A percentile compares a stretch with the other conserved stretches of the same genome.
These are phyloP conservation scores for Hypoxylon sp. DNA, from an alignment of 2,329 filamentous ascomycete genomes.

Conservation along the genomic window DNA sequence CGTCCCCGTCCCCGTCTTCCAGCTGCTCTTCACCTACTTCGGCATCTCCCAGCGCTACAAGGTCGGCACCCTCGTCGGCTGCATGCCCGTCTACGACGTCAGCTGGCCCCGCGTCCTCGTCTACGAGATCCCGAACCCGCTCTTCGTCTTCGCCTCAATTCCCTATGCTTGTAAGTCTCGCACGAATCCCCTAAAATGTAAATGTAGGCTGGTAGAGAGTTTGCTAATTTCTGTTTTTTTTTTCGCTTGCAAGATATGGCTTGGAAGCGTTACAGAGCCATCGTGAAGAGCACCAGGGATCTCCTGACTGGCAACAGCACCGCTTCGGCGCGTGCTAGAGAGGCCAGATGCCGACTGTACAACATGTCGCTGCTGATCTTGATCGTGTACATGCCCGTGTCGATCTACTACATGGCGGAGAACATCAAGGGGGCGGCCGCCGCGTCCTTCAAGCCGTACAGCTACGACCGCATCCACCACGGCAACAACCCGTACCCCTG, in stretches of 20 bases:
- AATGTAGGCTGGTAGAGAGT: neutral
- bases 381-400: conserved; percentile 59
- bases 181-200: neutral
- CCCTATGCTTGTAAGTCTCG: conserved; percentile 58
- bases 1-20: conserved; percentile 60
- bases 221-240: too few relatives aligned
- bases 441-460: conserved; percentile 46
- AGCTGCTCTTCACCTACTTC: conserved; percentile 58
- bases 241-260: conserved; percentile 48
- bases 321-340: conserved; percentile 53
- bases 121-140: conserved; percentile 55
- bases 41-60: conserved; percentile 57
- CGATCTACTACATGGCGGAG: conserved; percentile 50
- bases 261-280: conserved; percentile 56
- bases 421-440: conserved; percentile 50
- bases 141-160: conserved; percentile 54
- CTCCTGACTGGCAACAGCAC: conserved; percentile 52
- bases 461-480: conserved; percentile 54
- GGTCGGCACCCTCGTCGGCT: conserved; percentile 60
- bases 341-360: conserved; percentile 62
- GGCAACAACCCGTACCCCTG: conserved; percentile 51
- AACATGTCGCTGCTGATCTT: conserved; percentile 62
- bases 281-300: conserved; percentile 52
- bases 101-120: conserved; percentile 60
- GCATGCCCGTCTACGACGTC: conserved; percentile 52